A percentile compares a stretch with the other conserved stretches of the same genome.
phyloP scores from a whole-genome alignment of 2,329 filamentous ascomycete genomes.

The Chrysosporium queenslandicum region DNA sequence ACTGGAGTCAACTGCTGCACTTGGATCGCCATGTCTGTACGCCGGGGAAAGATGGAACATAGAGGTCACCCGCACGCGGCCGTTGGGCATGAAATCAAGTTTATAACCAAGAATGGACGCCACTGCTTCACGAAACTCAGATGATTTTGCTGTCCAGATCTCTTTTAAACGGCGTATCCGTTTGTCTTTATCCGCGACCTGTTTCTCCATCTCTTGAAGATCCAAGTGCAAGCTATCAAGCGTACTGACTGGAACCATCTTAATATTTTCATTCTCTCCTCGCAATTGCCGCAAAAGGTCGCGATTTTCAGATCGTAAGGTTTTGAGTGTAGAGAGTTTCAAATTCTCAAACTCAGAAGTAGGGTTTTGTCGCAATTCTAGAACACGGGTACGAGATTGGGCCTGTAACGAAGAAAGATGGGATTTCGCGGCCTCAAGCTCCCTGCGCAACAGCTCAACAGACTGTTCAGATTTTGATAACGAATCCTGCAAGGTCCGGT shows the following conservation, averaged over 20 bases:
- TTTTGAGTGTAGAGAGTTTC: constrained; percentile 67
- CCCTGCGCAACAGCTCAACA: constrained; percentile 60
- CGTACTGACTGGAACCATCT: constrained; percentile 64
- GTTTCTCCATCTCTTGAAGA: constrained; percentile 60
- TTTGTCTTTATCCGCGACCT: constrained; percentile 63
- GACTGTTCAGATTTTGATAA: constrained; percentile 59
- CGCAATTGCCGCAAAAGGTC: constrained; percentile 67
- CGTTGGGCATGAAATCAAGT: constrained; percentile 92
- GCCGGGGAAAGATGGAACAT: constrained; percentile 63
- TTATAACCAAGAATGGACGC: constrained; percentile 89
- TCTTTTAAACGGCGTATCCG: constrained; percentile 77
- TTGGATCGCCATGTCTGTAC: constrained; percentile 34
- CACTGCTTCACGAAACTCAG: constrained; percentile 92
- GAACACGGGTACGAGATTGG: constrained; percentile 65
- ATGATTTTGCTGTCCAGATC: constrained; percentile 81
- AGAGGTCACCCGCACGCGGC: constrained; percentile 81
- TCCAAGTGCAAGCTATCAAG: constrained; percentile 67
- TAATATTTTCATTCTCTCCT: constrained; percentile 39
- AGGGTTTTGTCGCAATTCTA: constrained; percentile 84
- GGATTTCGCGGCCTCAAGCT: constrained; percentile 60
- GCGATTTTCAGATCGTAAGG: constrained; percentile 71
- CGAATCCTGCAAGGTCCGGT: constrained; percentile 72
- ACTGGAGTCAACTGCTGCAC: constrained; percentile 51
- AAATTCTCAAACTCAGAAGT: constrained; percentile 76
- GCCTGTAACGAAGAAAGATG: constrained; percentile 61